Evolutionary conservation across 108 stramenopile genomes (phyloP).

Genomic region (Stephanodiscus triporus): DNA sequence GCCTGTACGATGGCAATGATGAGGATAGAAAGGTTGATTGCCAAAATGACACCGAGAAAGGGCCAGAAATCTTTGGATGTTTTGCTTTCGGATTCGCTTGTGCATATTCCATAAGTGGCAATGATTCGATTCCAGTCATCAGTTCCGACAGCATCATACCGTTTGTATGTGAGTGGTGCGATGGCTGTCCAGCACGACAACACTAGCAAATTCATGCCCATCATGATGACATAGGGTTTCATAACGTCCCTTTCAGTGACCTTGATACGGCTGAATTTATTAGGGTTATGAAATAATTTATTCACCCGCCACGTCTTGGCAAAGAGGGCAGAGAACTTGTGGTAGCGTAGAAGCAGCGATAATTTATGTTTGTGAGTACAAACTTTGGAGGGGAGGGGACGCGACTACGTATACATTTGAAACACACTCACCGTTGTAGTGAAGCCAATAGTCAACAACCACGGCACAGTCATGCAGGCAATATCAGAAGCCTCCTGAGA

Average conservation of each 20-base stretch:
- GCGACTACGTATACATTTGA: neutral
- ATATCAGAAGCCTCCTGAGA: slow-evolving; percentile 24
- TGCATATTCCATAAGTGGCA: slow-evolving; percentile 13
- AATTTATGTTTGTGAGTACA: neutral
- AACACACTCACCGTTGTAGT: slow-evolving; percentile 5
- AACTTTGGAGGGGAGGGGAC: neutral
- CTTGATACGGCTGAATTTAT: neutral
- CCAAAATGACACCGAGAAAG: slow-evolving; percentile 11
- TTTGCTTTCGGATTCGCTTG: neutral
- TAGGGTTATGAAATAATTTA: slow-evolving; percentile 7
- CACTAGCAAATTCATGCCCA: slow-evolving; percentile 42
- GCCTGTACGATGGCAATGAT: slow-evolving; percentile 52
- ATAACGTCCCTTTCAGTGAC: slow-evolving; percentile 58
- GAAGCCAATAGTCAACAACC: slow-evolving; percentile 17
- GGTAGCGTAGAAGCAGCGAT: neutral
- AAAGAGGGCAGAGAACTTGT: slow-evolving; percentile 1
- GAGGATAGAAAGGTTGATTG: slow-evolving; percentile 30
- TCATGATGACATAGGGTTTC: slow-evolving; percentile 46
- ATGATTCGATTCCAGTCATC: slow-evolving; percentile 6
- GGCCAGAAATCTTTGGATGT: neutral
- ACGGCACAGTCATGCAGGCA: slow-evolving; percentile 21
- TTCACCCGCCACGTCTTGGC: neutral
- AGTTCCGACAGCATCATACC: slow-evolving; percentile 13
- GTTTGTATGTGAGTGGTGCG: slow-evolving; percentile 45
- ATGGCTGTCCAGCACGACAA: slow-evolving; percentile 58